Conservation (phyloP, 2,329 filamentous ascomycete species). For the Paraphoma chrysanthemicola region DNA sequence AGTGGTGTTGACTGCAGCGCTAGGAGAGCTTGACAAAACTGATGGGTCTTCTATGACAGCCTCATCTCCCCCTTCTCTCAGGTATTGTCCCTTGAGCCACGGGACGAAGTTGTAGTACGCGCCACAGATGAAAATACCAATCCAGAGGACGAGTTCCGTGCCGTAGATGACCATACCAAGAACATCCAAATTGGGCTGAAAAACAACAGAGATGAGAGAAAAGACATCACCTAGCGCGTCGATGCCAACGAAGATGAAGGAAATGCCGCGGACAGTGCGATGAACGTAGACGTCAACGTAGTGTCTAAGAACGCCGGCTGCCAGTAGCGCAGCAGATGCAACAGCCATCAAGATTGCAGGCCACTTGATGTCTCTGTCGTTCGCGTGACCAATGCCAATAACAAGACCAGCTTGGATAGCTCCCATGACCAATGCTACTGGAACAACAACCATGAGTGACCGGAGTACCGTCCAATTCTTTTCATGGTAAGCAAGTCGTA, state of each 20-base stretch:
- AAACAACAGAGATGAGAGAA: conserved; percentile 69
- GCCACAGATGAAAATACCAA: conserved; percentile 70
- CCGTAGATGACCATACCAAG: conserved; percentile 72
- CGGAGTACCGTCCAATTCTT: conserved; percentile 62
- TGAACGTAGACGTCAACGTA: conserved; percentile 74
- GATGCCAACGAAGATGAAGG: conserved; percentile 74
- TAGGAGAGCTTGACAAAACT: not conserved
- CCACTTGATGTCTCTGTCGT: conserved; percentile 60
- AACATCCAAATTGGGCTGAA: conserved; percentile 64
- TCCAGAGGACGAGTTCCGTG: conserved; percentile 70
- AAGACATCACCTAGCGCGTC: conserved; percentile 74
- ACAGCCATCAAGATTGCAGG: conserved; percentile 72
- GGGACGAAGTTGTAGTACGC: conserved; percentile 70
- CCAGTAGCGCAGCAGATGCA: conserved; percentile 68
- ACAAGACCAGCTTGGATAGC: conserved; percentile 66
- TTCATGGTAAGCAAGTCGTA: conserved; percentile 1
- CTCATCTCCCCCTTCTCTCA: not conserved
- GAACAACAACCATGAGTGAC: conserved; percentile 57
- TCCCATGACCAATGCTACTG: conserved; percentile 64
- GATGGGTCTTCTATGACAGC: not conserved
- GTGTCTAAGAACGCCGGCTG: conserved; percentile 70
- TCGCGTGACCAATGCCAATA: conserved; percentile 60
- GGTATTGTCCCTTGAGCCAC: conserved; percentile 56
- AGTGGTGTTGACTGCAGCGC: not conserved
- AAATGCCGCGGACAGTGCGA: conserved; percentile 72